Base-by-base conservation (phyloP, 345 rosid genomes). In the Eucalyptus erythrocorys region DNA sequence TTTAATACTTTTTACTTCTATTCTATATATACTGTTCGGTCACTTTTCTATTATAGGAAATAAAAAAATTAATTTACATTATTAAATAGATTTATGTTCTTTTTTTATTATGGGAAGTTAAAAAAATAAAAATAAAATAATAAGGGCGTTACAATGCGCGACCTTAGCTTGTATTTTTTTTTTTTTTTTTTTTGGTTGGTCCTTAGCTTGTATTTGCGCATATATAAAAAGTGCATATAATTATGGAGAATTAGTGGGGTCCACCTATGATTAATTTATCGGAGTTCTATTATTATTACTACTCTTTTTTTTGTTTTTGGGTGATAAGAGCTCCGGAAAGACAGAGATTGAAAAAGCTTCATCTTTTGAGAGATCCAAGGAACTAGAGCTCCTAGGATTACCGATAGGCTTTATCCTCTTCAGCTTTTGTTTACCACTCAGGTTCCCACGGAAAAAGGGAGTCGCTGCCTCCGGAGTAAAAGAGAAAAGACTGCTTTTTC, bases 21-120 rank as follows among this genome's bases (percentile, higher is more conserved):
- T 7, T 1, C 4, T 21, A 51, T 1, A 19, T 51, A 0, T 51
- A 21, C 1, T 51, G 0, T 51, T 0, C 1, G 10, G 2, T 10
- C 57, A 21, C 26, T 51, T 51, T 51, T 21, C 26, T 51, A 51
- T 51, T 21, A 0, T 1, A 0, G 21, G 4, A 0, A 51, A 51
- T 51, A 21, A 0, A 51, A 51, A 19, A 51, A 51, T 3, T 51
- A 51, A 51, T 51, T 51, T 51, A 19, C 24, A 19, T 19, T 19
- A 51, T 51, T 8, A 51, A 51, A 51, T 51, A 0, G 4, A 51
- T 19, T 51, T 51, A 0, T 51, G 1, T 51, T 51, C 2, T 3
- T 51, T 51, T 51, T 51, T 2, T 8, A 51, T 51, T 4, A 0
- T 1, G 10, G 4, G 10, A 26, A 21, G 26, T 51, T 21, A 21